Evolutionary conservation across 495 filamentous ascomycete genomes (phyloP).

Genomic region (Echria macrotheca): DNA sequence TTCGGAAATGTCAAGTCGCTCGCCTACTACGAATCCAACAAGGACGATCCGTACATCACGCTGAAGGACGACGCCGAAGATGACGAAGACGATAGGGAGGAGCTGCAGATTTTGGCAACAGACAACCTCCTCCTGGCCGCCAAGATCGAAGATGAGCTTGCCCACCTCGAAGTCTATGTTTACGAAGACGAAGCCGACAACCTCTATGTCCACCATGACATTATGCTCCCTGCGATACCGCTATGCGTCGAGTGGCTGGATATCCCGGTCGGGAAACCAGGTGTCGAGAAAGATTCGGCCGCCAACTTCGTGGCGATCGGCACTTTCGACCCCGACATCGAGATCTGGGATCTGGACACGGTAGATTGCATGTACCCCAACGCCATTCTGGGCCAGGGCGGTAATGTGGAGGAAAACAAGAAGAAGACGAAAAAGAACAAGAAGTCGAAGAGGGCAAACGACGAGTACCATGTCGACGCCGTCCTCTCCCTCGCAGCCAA

Average conservation of each 20-base stretch:
- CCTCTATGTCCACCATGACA: constrained; percentile 98
- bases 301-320: constrained; percentile 93
- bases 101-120: constrained; percentile 84
- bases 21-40: constrained; percentile 87
- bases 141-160: constrained; percentile 93
- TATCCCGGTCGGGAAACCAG: constrained; percentile 68
- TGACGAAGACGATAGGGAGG: constrained; percentile 85
- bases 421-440: constrained; percentile 77
- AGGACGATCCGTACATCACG: constrained; percentile 94
- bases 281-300: constrained; percentile 48
- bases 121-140: constrained; percentile 90
- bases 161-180: constrained; percentile 93
- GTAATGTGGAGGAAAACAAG: constrained; percentile 40
- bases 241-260: constrained; percentile 95
- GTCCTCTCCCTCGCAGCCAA: constrained; percentile 87
- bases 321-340: constrained; percentile 97
- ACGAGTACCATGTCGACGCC: constrained; percentile 90
- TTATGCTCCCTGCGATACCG: constrained; percentile 97
- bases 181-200: constrained; percentile 94
- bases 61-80: constrained; percentile 62
- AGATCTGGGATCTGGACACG: constrained; percentile 94
- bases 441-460: constrained; percentile 78
- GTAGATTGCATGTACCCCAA: constrained; percentile 97
- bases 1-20: constrained; percentile 92
- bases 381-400: constrained; percentile 86